Percentiles rank a stretch among this genome's conserved stretches.
These are phyloP conservation scores for Megacollybia marginata DNA, from an alignment of 768 basidiomycete genomes.

Conservation along the genomic window DNA sequence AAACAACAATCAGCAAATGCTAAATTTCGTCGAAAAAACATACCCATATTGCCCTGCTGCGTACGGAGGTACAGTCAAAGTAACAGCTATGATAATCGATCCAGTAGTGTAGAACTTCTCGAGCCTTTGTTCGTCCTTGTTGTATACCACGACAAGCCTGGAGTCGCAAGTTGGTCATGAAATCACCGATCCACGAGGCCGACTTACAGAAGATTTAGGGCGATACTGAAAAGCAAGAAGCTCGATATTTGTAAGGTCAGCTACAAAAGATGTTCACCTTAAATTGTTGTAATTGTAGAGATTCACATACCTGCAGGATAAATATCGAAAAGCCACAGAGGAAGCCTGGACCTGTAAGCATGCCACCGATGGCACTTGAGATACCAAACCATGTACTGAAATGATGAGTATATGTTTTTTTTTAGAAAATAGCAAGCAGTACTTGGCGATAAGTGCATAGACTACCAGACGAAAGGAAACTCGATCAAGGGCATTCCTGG, in stretches of 20 bases:
- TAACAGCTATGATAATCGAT: constrained; percentile 5
- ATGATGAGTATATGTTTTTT: not conserved
- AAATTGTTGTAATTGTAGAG: not conserved
- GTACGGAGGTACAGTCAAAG: constrained; percentile 12
- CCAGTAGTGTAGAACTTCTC: constrained; percentile 13
- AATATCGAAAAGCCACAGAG: too few relatives aligned
- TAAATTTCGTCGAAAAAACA: not conserved
- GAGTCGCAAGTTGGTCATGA: not conserved
- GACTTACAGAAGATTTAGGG: constrained; percentile 16
- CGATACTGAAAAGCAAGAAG: constrained; percentile 13
- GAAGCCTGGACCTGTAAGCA: too few relatives aligned
- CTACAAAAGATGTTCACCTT: not conserved
- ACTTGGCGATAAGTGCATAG: too few relatives aligned
- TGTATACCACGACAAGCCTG: too few relatives aligned
- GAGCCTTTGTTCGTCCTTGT: constrained; percentile 11
- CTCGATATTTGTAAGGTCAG: constrained; percentile 13
- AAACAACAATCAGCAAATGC: not conserved
- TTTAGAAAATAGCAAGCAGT: not conserved
- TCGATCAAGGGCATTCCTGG: constrained; percentile 5
- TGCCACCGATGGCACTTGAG: too few relatives aligned
- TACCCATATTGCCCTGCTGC: too few relatives aligned
- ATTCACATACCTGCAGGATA: constrained; percentile 9
- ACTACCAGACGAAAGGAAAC: too few relatives aligned
- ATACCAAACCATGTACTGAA: constrained; percentile 14
- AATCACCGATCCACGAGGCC: not conserved